Evolutionary conservation across 345 rosid species (phyloP), one percentile per base, ranked within the genome.

Genomic region (Cochlearia excelsa): DNA sequence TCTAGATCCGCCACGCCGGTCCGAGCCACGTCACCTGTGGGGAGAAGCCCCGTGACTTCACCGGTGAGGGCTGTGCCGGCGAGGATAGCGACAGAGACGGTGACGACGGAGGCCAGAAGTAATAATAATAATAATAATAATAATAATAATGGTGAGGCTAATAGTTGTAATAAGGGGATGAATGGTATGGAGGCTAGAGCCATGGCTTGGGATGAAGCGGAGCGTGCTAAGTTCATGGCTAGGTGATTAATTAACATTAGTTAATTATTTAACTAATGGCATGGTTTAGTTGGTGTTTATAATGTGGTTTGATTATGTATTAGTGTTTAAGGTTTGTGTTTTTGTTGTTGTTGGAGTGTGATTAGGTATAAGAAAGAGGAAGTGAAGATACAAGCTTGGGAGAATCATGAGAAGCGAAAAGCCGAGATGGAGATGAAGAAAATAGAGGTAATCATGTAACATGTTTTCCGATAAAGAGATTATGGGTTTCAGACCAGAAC

Each of bases 341-440:
- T 28, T 44, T 38, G 4, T 39, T 6, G 23, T 16, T 16, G 33
- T n/a, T 40, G 26, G 26, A 11, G 5, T 68, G 67, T 59, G 35
- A 23, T 47, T 71, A 92, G 98, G 87, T 92, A 82, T 44, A 92
- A 92, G 77, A 81, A 91, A 1, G 95, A 88, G 69, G 95, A 88
- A 60, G 95, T 92, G 77, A 92, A 84, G 78, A 92, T 92, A 60
- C 95, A 84, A 47, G 94, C 87, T 23, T 92, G 97, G 98, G 97
- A 92, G 71, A 88, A 88, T 80, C 94, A 82, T 30, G 83, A 86
- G 78, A 92, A 82, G 81, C 76, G 98, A 81, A 92, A 84, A 78
- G 93, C 96, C 0, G 98, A 92, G 66, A 82, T 86, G 93, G 86
- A 86, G 68, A 86, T 86, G 96, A 84, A 78, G 71, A 92, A 86